Evolutionary conservation across 139 green algal genomes (phyloP).

Genomic region (Edaphochlamys debaryana): DNA sequence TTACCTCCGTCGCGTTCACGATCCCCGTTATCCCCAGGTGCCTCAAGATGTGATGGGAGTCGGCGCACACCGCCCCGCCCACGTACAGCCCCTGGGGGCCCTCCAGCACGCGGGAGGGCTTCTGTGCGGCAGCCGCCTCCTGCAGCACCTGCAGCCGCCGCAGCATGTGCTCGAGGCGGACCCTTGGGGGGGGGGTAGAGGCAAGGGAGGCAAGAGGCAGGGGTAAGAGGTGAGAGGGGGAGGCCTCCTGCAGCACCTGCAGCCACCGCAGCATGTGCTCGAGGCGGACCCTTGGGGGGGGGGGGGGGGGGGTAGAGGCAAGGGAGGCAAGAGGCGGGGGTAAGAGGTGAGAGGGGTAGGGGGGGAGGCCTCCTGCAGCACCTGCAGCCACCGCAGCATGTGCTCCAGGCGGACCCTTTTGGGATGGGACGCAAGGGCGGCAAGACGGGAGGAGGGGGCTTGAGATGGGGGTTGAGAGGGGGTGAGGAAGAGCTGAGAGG

Average conservation of each 20-base stretch:
- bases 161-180: slow-evolving; percentile 88
- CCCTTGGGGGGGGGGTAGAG: slow-evolving; percentile 35
- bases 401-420: slow-evolving; percentile 80
- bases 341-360: background rate
- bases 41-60: slow-evolving; percentile 76
- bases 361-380: slow-evolving; percentile 69
- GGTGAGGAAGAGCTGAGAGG: no score
- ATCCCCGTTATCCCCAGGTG: slow-evolving; percentile 90
- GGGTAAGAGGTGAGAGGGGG: background rate
- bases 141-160: slow-evolving; percentile 78
- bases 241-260: slow-evolving; percentile 71
- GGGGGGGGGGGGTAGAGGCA: background rate
- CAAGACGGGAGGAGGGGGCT: background rate
- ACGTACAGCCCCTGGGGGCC: slow-evolving; percentile 72
- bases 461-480: background rate
- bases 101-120: slow-evolving; percentile 58
- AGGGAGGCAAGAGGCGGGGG: background rate
- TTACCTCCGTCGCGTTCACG: slow-evolving; percentile 87
- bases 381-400: slow-evolving; percentile 82
- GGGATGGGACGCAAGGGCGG: background rate
- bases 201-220: background rate
- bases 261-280: slow-evolving; percentile 88
- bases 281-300: slow-evolving; percentile 67
- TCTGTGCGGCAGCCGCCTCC: slow-evolving; percentile 65
- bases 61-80: slow-evolving; percentile 78